These are phyloP conservation scores for Fragaria nilgerrensis DNA, from an alignment of 306 rosid genomes.

Conservation along the genomic window DNA sequence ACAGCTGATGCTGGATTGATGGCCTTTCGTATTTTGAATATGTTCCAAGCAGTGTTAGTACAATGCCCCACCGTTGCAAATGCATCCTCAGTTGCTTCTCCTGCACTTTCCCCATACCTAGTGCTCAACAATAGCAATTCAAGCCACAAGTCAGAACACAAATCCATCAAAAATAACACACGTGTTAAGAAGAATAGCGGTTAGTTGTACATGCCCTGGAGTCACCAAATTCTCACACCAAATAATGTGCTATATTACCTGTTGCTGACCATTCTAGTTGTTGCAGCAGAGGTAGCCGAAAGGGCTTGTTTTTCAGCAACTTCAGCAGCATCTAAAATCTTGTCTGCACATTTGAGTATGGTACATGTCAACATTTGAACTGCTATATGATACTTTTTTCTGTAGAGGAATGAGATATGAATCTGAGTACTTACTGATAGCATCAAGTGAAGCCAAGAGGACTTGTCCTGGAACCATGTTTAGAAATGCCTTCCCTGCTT, in stretches of 20 bases:
- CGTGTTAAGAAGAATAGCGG: background rate
- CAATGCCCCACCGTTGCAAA: slow-evolving; percentile 82
- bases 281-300: slow-evolving; percentile 67
- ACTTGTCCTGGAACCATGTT: slow-evolving; percentile 87
- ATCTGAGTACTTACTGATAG: slow-evolving; percentile 67
- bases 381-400: background rate
- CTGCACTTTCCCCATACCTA: slow-evolving; percentile 87
- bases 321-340: slow-evolving; percentile 87
- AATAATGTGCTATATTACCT: slow-evolving; percentile 40
- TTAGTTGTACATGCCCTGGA: background rate
- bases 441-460: slow-evolving; percentile 86
- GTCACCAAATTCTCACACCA: background rate
- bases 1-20: slow-evolving; percentile 76
- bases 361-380: background rate
- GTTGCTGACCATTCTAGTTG: slow-evolving; percentile 60
- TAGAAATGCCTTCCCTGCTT: slow-evolving; percentile 77
- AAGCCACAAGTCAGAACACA: background rate
- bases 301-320: slow-evolving; percentile 86
- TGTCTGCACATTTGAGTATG: slow-evolving; percentile 48
- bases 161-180: background rate
- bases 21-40: slow-evolving; percentile 75
- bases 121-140: slow-evolving; percentile 13
- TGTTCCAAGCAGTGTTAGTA: slow-evolving; percentile 78
- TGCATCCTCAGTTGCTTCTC: slow-evolving; percentile 73
- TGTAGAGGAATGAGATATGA: background rate